A percentile compares a stretch with the other conserved stretches of the same genome.
phyloP scores from a whole-genome alignment of 306 rosid species.

The Casuarina glauca region DNA sequence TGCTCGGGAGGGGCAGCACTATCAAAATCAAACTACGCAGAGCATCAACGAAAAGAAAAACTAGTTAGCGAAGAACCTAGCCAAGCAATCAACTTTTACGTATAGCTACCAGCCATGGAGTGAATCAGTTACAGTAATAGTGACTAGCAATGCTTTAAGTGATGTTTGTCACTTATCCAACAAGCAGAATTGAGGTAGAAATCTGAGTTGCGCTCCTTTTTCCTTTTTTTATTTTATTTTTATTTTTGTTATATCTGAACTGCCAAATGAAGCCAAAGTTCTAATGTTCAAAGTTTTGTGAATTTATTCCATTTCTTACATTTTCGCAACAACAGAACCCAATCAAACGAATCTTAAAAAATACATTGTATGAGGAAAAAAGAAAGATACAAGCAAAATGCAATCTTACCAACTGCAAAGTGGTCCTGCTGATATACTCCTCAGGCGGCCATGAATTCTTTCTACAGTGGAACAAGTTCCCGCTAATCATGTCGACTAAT shows the following conservation, averaged over 20 bases:
- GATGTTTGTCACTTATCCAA: neutral
- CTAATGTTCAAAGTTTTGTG: neutral
- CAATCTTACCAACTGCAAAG: slow-evolving; percentile 73
- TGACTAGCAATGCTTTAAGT: neutral
- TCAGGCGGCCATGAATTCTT: slow-evolving; percentile 97
- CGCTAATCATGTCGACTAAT: slow-evolving; percentile 59
- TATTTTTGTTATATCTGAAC: neutral
- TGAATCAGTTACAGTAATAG: neutral
- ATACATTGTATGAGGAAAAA: too few relatives aligned
- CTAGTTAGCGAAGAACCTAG: slow-evolving; percentile 5
- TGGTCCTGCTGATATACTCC: slow-evolving; percentile 73
- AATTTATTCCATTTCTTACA: neutral
- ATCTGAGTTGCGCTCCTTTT: neutral
- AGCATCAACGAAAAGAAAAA: slow-evolving; percentile 14
- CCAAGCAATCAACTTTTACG: neutral
- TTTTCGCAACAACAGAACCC: slow-evolving; percentile 23
- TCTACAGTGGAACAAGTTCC: slow-evolving; percentile 68
- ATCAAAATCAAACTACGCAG: slow-evolving; percentile 80
- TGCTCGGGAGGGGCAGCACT: slow-evolving; percentile 96
- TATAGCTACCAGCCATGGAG: neutral
- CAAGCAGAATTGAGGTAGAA: neutral
- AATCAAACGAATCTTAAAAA: neutral
- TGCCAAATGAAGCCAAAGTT: slow-evolving; percentile 14
- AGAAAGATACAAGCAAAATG: neutral
- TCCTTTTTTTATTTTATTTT: neutral